phyloP scores from a whole-genome alignment of 768 basidiomycete genomes.

The Psilocybe subaeruginosa region DNA sequence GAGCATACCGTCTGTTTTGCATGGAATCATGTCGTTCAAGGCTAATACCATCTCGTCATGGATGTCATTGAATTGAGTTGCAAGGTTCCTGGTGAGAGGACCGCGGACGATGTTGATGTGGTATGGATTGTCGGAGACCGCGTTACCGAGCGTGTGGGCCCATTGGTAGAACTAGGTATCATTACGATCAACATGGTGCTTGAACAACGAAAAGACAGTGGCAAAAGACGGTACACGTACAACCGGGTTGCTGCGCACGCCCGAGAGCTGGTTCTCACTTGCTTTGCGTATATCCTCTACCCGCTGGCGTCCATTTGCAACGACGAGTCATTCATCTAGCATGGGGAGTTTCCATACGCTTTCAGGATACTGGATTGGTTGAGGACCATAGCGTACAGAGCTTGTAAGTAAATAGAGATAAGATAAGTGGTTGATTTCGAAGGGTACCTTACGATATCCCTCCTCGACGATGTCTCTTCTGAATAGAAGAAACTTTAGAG shows the following conservation, averaged over 20 bases:
- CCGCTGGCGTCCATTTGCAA: conserved; percentile 37
- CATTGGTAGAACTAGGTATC: conserved; percentile 28
- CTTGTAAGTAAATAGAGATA: not conserved
- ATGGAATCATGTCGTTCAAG: conserved; percentile 22
- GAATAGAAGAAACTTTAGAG: conserved; percentile 16
- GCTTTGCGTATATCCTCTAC: too few species aligned
- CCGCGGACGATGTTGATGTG: conserved; percentile 38
- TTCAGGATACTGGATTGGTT: too few species aligned
- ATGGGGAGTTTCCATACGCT: conserved; percentile 22
- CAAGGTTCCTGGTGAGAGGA: conserved; percentile 37
- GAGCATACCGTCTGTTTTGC: conserved; percentile 8
- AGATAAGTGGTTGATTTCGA: too few species aligned
- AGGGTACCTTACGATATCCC: conserved; percentile 25
- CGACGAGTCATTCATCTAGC: conserved; percentile 22
- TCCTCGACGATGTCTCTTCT: conserved; percentile 17
- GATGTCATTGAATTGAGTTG: conserved; percentile 36
- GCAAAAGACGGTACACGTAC: conserved; percentile 20
- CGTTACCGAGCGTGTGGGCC: conserved; percentile 36
- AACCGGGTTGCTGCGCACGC: conserved; percentile 25
- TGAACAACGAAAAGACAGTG: not conserved
- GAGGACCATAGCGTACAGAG: not conserved
- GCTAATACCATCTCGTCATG: conserved; percentile 49
- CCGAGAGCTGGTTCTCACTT: too few species aligned
- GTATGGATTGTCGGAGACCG: conserved; percentile 34
- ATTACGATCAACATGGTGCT: not conserved